These are phyloP conservation scores for Senecio squalidus DNA, from an alignment of 140 eudicot species.

Conservation along the genomic window DNA sequence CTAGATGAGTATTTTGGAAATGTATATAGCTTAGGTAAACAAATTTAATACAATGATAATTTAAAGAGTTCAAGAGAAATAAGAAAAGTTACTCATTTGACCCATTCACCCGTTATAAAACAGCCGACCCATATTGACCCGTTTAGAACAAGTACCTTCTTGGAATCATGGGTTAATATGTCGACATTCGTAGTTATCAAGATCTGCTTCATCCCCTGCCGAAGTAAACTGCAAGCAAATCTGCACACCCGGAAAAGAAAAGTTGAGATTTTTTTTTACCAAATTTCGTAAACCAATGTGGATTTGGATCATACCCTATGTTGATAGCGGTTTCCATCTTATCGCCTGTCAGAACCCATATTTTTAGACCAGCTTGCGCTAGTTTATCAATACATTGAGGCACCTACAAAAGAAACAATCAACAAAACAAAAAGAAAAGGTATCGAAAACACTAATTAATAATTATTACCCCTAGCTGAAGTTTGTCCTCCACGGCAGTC, in stretches of 20 bases:
- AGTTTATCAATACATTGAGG: slow-evolving; percentile 96
- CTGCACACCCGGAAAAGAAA: slow-evolving; percentile 36
- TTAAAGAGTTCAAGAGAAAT: no score
- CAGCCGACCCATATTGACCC: no score
- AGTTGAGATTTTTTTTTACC: neutral
- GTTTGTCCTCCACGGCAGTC: slow-evolving; percentile 94
- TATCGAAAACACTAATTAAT: neutral
- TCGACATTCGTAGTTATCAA: slow-evolving; percentile 61
- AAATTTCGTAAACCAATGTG: neutral
- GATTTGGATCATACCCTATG: slow-evolving; percentile 58
- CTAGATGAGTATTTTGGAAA: neutral
- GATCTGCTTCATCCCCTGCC: slow-evolving; percentile 94
- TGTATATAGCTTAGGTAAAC: no score
- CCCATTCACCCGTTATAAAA: no score
- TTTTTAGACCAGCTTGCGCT: slow-evolving; percentile 96
- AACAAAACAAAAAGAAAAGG: neutral
- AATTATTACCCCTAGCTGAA: slow-evolving; percentile 78
- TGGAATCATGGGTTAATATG: slow-evolving; percentile 37
- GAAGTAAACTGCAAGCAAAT: slow-evolving; percentile 91
- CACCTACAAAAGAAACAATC: slow-evolving; percentile 42
- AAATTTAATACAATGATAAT: no score
- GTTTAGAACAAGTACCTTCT: slow-evolving; percentile 38
- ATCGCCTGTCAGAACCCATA: slow-evolving; percentile 98
- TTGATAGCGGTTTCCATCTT: slow-evolving; percentile 99
- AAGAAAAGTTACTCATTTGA: no score